Conservation (phyloP, 345 rosid genomes). For the Microthlaspi erraticum region DNA sequence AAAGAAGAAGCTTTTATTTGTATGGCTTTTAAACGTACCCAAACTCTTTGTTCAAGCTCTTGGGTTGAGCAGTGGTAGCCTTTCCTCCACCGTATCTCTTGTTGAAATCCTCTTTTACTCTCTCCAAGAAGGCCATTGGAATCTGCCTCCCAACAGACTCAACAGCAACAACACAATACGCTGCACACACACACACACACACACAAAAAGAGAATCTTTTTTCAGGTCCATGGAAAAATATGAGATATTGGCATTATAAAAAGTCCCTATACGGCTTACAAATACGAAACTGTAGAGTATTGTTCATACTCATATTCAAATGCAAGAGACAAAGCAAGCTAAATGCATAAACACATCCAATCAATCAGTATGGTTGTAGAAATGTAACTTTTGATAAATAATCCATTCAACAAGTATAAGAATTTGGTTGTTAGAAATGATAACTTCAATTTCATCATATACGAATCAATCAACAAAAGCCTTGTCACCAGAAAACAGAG, state of each 20-base stretch:
- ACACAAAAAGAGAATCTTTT: background rate
- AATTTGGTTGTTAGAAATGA: background rate
- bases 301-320: background rate
- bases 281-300: background rate
- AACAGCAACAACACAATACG: conserved; percentile 88
- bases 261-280: background rate
- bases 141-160: conserved; percentile 89
- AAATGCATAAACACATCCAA: background rate
- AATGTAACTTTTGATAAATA: too few relatives aligned
- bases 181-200: conserved; percentile 47
- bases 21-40: conserved; percentile 45
- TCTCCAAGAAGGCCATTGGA: conserved; percentile 87
- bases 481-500: background rate
- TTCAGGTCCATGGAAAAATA: background rate
- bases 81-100: conserved; percentile 91
- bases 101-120: conserved; percentile 80
- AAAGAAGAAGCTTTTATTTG: background rate
- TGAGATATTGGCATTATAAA: background rate
- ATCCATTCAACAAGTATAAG: background rate
- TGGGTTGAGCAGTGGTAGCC: conserved; percentile 76
- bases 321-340: background rate
- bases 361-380: too few relatives aligned
- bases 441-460: background rate
- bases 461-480: conserved; percentile 5
- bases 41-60: conserved; percentile 79